Conservation (phyloP, 208 protist genomes). For the Leptomonas pyrrhocoris region DNA sequence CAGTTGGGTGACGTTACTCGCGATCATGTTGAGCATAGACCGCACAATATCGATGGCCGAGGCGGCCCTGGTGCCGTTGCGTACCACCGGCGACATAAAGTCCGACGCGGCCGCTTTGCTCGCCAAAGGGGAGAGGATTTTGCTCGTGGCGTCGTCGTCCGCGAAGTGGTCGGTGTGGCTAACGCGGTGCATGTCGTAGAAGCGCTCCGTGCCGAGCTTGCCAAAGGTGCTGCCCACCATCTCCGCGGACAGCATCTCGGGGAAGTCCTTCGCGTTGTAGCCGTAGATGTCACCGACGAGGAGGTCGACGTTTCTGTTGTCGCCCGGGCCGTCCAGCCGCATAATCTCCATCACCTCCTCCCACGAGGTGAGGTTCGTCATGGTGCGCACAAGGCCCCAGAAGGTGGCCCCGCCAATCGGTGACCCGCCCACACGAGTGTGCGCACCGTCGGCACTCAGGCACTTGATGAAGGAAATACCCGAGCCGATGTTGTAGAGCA, state of each 20-base stretch:
- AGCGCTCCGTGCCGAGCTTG: constrained; percentile 82
- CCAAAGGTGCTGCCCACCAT: constrained; percentile 91
- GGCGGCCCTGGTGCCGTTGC: constrained; percentile 26
- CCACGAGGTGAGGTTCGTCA: constrained; percentile 94
- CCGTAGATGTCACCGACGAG: constrained; percentile 98
- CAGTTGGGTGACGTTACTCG: constrained; percentile 96
- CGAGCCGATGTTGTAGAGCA: constrained; percentile 97
- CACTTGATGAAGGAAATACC: constrained; percentile 97
- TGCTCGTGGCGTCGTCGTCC: constrained; percentile 43
- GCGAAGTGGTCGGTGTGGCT: constrained; percentile 34
- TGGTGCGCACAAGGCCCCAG: constrained; percentile 94
- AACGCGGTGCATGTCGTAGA: constrained; percentile 41
- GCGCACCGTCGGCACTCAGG: constrained; percentile 72
- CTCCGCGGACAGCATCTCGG: constrained; percentile 85
- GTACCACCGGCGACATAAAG: constrained; percentile 12
- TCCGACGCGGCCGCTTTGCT: constrained; percentile 8
- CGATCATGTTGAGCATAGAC: constrained; percentile 94
- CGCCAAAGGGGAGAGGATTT: constrained; percentile 35
- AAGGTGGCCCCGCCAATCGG: constrained; percentile 97
- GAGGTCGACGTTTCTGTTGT: constrained; percentile 96
- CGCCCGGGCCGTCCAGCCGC: constrained; percentile 89
- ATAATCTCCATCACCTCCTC: constrained; percentile 96
- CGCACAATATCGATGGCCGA: constrained; percentile 89
- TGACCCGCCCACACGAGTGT: constrained; percentile 94
- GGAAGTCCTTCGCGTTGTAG: constrained; percentile 91